Conservation (phyloP, 2,329 filamentous ascomycete genomes). For the Apiospora hydei region DNA sequence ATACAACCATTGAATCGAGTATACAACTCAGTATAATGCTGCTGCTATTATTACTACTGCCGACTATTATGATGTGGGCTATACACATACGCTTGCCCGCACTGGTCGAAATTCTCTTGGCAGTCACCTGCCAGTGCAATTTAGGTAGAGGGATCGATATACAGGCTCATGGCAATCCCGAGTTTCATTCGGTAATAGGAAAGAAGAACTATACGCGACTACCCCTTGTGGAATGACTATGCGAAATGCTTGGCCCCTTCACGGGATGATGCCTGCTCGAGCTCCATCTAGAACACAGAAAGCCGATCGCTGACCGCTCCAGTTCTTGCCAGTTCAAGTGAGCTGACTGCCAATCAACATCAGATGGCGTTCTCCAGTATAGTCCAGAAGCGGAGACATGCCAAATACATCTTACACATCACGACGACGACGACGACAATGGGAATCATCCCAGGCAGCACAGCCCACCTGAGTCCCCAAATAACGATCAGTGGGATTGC, state of each 20-base stretch:
- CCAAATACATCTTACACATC: not conserved
- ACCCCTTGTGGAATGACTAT: slow-evolving; percentile 8
- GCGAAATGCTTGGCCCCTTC: not conserved
- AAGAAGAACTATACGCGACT: not conserved
- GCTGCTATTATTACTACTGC: not conserved
- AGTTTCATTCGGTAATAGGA: slow-evolving; percentile 11
- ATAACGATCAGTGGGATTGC: not conserved
- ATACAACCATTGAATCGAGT: not conserved
- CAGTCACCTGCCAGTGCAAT: slow-evolving; percentile 8
- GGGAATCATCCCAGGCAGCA: not conserved
- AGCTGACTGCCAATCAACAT: slow-evolving; percentile 17
- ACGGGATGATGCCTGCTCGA: slow-evolving; percentile 1
- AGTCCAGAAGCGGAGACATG: not conserved
- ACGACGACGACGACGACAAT: not conserved
- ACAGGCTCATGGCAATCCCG: not conserved
- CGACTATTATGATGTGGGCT: not conserved
- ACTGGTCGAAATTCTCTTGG: not conserved
- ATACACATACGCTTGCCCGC: not conserved
- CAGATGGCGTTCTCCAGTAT: slow-evolving; percentile 15
- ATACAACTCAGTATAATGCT: not conserved
- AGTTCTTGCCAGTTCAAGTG: not conserved
- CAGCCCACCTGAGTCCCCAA: slow-evolving; percentile 1
- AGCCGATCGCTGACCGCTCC: slow-evolving; percentile 11
- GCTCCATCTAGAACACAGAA: not conserved
- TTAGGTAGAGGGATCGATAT: not conserved